Conservation (phyloP, 2,329 filamentous ascomycete genomes). For the Purpureocillium takamizusanense region DNA sequence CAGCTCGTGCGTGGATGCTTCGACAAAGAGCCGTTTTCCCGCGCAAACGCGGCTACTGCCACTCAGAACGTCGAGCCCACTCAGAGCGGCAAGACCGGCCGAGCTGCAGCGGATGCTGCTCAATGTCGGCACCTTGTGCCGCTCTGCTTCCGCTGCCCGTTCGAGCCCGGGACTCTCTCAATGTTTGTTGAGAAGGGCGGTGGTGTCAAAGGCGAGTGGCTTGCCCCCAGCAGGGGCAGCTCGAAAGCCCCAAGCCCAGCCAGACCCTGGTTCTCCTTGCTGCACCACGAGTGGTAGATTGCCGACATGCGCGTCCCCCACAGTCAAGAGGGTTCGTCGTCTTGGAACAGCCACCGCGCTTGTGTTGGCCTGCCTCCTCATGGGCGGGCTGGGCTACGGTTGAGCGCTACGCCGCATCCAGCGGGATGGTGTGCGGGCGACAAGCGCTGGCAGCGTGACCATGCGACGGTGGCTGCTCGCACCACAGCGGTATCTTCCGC, state of each 20-base stretch:
- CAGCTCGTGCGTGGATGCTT: too few relatives aligned
- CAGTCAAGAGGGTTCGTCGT: not conserved
- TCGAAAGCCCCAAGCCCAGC: not conserved
- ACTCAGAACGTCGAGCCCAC: too few relatives aligned
- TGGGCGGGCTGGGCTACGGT: not conserved
- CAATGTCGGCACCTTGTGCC: too few relatives aligned
- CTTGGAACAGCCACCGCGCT: not conserved
- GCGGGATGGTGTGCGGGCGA: not conserved
- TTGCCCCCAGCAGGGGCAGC: not conserved
- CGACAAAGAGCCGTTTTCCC: too few relatives aligned
- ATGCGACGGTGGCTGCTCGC: constrained; percentile 4
- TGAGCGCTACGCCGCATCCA: constrained; percentile 1
- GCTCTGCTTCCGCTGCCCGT: too few relatives aligned
- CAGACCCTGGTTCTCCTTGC: not conserved
- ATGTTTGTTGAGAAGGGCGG: not conserved
- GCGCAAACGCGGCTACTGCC: too few relatives aligned
- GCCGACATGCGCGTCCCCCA: not conserved
- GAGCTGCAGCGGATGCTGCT: too few relatives aligned
- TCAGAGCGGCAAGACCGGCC: too few relatives aligned
- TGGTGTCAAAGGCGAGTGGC: constrained; percentile 1
- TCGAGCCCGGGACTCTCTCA: too few relatives aligned
- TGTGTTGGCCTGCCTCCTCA: not conserved
- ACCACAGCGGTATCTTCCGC: constrained; percentile 5
- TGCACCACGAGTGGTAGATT: not conserved
- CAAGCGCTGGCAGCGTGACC: not conserved